Conservation (phyloP, 257 asterid species). For the Cinchona pubescens region DNA sequence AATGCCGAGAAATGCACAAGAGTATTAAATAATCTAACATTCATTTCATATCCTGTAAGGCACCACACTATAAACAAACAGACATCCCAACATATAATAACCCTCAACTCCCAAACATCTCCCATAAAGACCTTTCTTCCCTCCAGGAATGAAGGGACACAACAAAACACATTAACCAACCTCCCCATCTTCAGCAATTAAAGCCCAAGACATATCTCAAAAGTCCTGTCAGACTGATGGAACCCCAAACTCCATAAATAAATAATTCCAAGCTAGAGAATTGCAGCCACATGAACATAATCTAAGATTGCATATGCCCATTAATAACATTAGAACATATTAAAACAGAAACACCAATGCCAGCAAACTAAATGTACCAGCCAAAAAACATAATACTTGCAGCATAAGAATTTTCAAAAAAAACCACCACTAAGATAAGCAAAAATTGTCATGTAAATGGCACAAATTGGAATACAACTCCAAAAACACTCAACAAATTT, state of each 20-base stretch:
- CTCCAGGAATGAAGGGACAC: not conserved
- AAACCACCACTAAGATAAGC: not conserved
- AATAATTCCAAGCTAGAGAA: not conserved
- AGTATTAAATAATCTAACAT: not conserved
- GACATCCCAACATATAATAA: not conserved
- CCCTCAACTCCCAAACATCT: not conserved
- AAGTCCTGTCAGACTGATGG: not conserved
- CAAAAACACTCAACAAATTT: not conserved
- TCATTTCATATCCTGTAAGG: not conserved
- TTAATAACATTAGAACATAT: not conserved
- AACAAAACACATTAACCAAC: not conserved
- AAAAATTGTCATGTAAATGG: not conserved
- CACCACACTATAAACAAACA: not conserved
- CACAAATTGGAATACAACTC: not conserved
- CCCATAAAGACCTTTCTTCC: not conserved
- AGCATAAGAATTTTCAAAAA: not conserved
- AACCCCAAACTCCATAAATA: not conserved
- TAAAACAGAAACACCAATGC: not conserved
- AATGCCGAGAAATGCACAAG: too few species aligned
- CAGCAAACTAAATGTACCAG: not conserved
- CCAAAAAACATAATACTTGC: not conserved
- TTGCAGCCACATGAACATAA: not conserved
- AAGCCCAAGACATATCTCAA: not conserved
- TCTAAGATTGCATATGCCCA: not conserved
- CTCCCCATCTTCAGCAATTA: not conserved